Evolutionary conservation across 257 asterid species (phyloP), one percentile per base, ranked within the genome.

Genomic region (Rauvolfia tetraphylla): DNA sequence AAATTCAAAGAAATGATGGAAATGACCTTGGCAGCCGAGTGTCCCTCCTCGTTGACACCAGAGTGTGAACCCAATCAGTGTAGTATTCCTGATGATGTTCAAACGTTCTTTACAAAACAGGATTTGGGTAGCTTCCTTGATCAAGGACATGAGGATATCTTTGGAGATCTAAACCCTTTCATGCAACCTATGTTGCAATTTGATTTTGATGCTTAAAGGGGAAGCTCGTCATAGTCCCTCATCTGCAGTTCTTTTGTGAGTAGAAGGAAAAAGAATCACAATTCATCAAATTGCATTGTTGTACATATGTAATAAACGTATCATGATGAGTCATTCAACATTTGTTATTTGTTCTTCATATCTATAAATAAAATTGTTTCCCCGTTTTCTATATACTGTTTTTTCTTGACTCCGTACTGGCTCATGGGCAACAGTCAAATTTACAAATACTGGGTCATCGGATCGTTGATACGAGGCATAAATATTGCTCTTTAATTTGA

Each of bases 1-100:
- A 92, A 92, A 81, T 90, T 90, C 54, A 89, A 92, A 79, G 97
- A 92, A 76, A 88, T 92, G 95, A 92, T 89, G 97, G 90, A 90
- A 78, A 92, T 89, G 92, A 90, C 92, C 1, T 25, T 86, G 73
- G 89, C 91, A 7, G 84, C 87, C 3, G 93, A 87, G 78, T 82
- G 85, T 79, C 84, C 91, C 5, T 74, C 83, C 70, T 54, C 82
- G 3, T 81, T 85, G 0, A 69, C 74, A 63, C 70, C 72, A 38
- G 34, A 76, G 20, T 34, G 73, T 56, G 88, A 88, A 44, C 83
- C 82, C 2, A 86, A 89, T 49, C 91, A 86, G 29, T 75, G 85
- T 62, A 81, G 85, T 81, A 84, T 92, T 38, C 92, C 93, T 0
- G 88, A 84, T 20, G 90, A 90, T 54, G 80, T 86, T 46, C 81